These are phyloP conservation scores for Sporothrix globosa DNA, from an alignment of 2,329 filamentous ascomycete genomes.

Conservation along the genomic window DNA sequence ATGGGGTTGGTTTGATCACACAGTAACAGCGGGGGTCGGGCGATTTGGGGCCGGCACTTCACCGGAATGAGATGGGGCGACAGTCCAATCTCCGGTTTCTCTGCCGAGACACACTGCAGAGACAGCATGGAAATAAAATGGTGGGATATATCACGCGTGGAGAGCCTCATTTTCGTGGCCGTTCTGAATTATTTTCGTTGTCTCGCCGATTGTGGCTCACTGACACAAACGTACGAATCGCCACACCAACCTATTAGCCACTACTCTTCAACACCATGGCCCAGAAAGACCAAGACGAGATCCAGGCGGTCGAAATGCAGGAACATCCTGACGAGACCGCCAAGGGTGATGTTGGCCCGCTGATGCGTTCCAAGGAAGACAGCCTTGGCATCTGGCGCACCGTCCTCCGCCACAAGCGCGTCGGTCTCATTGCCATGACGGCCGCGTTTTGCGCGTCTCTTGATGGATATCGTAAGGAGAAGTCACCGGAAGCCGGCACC, in stretches of 20 bases:
- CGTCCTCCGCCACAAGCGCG: constrained; percentile 43
- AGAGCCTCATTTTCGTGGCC: too few relatives aligned
- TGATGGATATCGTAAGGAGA: constrained; percentile 47
- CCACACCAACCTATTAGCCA: too few relatives aligned
- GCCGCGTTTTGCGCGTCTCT: constrained; percentile 49
- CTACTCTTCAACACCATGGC: not conserved
- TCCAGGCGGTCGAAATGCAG: constrained; percentile 25
- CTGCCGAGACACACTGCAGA: too few relatives aligned
- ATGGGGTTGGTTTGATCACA: constrained; percentile 2
- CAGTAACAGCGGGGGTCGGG: not conserved
- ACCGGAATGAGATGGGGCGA: too few relatives aligned
- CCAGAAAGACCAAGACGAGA: not conserved
- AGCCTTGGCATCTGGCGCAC: constrained; percentile 47
- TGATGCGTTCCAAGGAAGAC: constrained; percentile 46
- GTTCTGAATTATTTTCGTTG: too few relatives aligned
- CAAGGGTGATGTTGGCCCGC: constrained; percentile 23
- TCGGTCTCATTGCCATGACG: constrained; percentile 46
- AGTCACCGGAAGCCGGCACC: not conserved
- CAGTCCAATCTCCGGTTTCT: too few relatives aligned
- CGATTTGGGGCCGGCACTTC: not conserved
- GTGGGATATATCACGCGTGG: too few relatives aligned
- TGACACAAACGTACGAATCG: too few relatives aligned
- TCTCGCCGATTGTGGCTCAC: too few relatives aligned
- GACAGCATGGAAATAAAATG: too few relatives aligned
- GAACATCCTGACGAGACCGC: constrained; percentile 9